Evolutionary conservation across 2,329 filamentous ascomycete genomes (phyloP).

Genomic region (Cadophora luteo-olivacea): DNA sequence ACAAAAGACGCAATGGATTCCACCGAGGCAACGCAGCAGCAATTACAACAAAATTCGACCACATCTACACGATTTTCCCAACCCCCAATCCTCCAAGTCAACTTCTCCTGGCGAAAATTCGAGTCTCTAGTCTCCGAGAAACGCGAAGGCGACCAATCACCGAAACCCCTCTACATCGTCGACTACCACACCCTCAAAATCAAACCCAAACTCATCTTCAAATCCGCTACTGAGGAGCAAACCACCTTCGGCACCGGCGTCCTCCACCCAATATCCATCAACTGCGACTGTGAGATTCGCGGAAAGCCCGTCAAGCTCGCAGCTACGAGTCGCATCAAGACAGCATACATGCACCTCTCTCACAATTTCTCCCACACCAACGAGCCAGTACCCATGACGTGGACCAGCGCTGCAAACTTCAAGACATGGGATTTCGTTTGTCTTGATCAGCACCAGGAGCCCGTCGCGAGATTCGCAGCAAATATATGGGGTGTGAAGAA

Average conservation of each 20-base stretch:
- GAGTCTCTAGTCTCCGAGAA: constrained; percentile 25
- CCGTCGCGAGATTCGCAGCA: constrained; percentile 28
- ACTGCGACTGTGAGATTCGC: constrained; percentile 28
- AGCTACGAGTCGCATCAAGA: constrained; percentile 31
- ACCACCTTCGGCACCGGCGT: constrained; percentile 26
- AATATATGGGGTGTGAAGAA: constrained; percentile 29
- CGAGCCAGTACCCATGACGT: constrained; percentile 26
- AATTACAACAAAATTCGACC: background rate
- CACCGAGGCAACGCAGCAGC: background rate
- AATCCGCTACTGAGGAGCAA: constrained; percentile 4
- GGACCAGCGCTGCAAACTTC: constrained; percentile 20
- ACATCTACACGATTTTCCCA: background rate
- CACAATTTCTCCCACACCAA: constrained; percentile 23
- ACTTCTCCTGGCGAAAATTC: constrained; percentile 34
- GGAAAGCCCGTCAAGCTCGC: constrained; percentile 24
- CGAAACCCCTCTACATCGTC: constrained; percentile 30
- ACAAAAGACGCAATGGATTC: background rate
- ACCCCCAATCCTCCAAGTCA: constrained; percentile 21
- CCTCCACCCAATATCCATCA: constrained; percentile 28
- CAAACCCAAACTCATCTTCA: constrained; percentile 26
- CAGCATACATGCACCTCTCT: constrained; percentile 29
- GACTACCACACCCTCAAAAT: constrained; percentile 26
- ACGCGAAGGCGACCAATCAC: background rate
- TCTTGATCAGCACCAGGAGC: constrained; percentile 24
- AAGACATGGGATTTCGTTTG: constrained; percentile 35